phyloP scores from a whole-genome alignment of 805 yeast species.

The Lipomyces yamadae region DNA sequence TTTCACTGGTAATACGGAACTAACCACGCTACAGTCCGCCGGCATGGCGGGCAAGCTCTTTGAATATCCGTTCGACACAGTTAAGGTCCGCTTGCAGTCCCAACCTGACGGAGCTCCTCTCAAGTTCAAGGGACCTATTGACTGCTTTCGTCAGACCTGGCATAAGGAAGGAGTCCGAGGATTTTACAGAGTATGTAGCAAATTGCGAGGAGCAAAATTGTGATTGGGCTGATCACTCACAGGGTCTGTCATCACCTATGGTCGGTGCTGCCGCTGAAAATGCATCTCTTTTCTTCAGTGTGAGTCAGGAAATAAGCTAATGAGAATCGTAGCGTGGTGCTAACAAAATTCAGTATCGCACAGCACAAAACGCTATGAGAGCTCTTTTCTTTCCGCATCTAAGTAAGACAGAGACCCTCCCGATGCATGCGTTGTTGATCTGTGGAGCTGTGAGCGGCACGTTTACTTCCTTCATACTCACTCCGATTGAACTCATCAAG shows the following conservation, averaged over 20 bases:
- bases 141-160: slow-evolving; percentile 67
- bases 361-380: slow-evolving; percentile 15
- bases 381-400: slow-evolving; percentile 6
- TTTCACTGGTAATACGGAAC: not conserved
- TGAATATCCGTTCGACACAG: slow-evolving; percentile 92
- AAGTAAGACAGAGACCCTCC: slow-evolving; percentile 40
- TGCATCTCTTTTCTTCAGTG: slow-evolving; percentile 69
- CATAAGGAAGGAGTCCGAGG: slow-evolving; percentile 75
- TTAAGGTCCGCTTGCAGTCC: slow-evolving; percentile 83
- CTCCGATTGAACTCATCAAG: slow-evolving; percentile 91
- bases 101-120: slow-evolving; percentile 61
- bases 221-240: not conserved
- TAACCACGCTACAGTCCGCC: slow-evolving; percentile 48
- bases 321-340: not conserved
- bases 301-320: slow-evolving; percentile 16
- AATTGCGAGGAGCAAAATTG: not conserved
- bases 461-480: slow-evolving; percentile 77
- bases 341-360: slow-evolving; percentile 20
- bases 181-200: slow-evolving; percentile 59
- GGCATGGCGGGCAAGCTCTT: slow-evolving; percentile 84
- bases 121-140: slow-evolving; percentile 61
- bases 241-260: slow-evolving; percentile 79
- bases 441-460: slow-evolving; percentile 87
- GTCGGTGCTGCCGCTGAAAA: slow-evolving; percentile 90
- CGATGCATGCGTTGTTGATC: slow-evolving; percentile 54